Conservation (phyloP, 148 eudicot genomes). For the Camellia lanceoleosa region DNA sequence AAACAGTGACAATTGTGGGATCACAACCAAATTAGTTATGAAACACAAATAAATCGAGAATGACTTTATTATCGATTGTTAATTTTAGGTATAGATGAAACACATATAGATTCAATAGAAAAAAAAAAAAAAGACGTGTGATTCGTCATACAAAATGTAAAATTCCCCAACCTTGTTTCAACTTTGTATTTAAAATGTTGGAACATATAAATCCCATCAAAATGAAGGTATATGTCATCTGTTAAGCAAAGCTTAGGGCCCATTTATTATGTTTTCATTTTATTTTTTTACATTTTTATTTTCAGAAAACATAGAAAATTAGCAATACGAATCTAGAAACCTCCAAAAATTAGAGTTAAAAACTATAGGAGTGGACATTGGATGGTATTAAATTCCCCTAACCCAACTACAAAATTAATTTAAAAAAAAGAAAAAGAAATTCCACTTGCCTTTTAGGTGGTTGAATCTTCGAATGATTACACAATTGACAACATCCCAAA, state of each 20-base stretch:
- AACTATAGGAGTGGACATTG: neutral
- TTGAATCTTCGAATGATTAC: conserved; percentile 18
- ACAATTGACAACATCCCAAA: conserved; percentile 24
- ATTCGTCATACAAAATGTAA: too few species aligned
- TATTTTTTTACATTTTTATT: neutral
- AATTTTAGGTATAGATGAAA: too few species aligned
- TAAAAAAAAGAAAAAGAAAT: neutral
- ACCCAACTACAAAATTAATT: too few species aligned
- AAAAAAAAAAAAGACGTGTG: too few species aligned
- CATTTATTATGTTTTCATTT: neutral
- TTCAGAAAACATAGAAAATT: neutral
- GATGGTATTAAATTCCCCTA: too few species aligned
- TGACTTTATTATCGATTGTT: too few species aligned
- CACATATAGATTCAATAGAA: too few species aligned
- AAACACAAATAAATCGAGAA: neutral
- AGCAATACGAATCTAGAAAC: neutral
- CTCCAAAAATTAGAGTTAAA: neutral
- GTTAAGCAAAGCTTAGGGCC: too few species aligned
- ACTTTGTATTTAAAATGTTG: too few species aligned
- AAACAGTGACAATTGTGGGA: conserved; percentile 17
- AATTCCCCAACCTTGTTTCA: too few species aligned
- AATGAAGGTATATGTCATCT: too few species aligned
- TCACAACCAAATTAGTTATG: conserved; percentile 27
- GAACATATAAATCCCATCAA: too few species aligned
- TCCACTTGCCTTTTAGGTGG: conserved; percentile 20